A percentile compares a stretch with the other conserved stretches of the same genome.
Evolutionary conservation across 306 rosid genomes (phyloP).

Genomic region (Prunus salicina): DNA sequence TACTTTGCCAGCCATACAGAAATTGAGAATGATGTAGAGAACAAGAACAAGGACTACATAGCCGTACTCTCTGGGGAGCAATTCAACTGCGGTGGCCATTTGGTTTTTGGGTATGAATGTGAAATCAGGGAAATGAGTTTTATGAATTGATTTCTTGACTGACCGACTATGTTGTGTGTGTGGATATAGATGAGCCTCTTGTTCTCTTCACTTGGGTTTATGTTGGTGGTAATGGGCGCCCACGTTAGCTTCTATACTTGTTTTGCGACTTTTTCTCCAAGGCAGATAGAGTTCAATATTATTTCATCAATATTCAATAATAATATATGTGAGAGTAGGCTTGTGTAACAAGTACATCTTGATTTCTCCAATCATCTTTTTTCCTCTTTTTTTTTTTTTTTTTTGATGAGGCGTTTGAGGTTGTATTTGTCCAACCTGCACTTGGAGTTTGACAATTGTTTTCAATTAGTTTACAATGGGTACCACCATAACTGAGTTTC

Average conservation of each 20-base stretch:
- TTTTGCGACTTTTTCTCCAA: conserved; percentile 3
- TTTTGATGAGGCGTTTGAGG: no score
- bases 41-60: conserved; percentile 62
- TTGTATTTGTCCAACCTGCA: no score
- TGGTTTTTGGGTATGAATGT: not conserved
- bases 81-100: conserved; percentile 38
- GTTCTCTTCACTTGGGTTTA: no score
- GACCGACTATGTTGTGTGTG: not conserved
- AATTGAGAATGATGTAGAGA: conserved; percentile 58
- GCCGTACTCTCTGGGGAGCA: conserved; percentile 69
- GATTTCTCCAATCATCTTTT: no score
- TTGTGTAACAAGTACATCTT: not conserved
- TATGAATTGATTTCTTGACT: not conserved
- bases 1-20: conserved; percentile 58
- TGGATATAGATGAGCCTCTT: not conserved
- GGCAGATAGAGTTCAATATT: not conserved
- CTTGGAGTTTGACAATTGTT: not conserved
- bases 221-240: not conserved
- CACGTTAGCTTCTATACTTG: not conserved
- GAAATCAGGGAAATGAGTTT: not conserved
- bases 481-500: no score
- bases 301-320: not conserved
- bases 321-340: no score
- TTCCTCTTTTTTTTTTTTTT: no score
- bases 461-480: not conserved